These are phyloP conservation scores for Ashbya aceris DNA, from an alignment of 1,139 yeast species.

Conservation along the genomic window DNA sequence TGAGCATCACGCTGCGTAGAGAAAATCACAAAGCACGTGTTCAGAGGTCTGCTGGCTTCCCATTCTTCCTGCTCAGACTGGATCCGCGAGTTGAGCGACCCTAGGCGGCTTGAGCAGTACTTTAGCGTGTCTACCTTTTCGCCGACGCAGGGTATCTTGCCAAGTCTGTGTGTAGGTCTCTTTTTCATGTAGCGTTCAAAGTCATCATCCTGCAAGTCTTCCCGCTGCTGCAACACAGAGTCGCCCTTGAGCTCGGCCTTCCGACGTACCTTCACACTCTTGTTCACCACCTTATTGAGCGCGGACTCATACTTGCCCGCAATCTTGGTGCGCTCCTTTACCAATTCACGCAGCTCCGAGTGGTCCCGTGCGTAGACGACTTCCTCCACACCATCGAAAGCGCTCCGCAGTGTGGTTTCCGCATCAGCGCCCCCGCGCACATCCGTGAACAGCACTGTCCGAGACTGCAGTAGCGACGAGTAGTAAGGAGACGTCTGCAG, in stretches of 20 bases:
- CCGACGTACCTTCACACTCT: slow-evolving; percentile 45
- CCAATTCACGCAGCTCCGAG: slow-evolving; percentile 41
- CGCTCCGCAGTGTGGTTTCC: slow-evolving; percentile 43
- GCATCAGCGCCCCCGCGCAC: neutral
- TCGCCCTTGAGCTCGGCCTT: slow-evolving; percentile 52
- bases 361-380: slow-evolving; percentile 60
- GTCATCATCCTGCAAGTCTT: slow-evolving; percentile 42
- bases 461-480: slow-evolving; percentile 54
- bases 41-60: slow-evolving; percentile 34
- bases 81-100: slow-evolving; percentile 48
- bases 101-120: slow-evolving; percentile 46
- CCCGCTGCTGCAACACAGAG: slow-evolving; percentile 28
- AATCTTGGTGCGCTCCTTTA: slow-evolving; percentile 47
- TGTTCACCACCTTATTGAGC: slow-evolving; percentile 44
- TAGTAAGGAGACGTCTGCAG: slow-evolving; percentile 63
- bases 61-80: slow-evolving; percentile 39
- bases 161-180: slow-evolving; percentile 57
- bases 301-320: slow-evolving; percentile 52
- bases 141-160: slow-evolving; percentile 32
- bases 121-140: slow-evolving; percentile 55
- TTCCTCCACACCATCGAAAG: slow-evolving; percentile 52
- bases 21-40: slow-evolving; percentile 62
- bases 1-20: slow-evolving; percentile 65
- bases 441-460: slow-evolving; percentile 52
- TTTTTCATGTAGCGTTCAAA: slow-evolving; percentile 50